Percentiles rank a stretch among this genome's conserved stretches.
phyloP scores from a whole-genome alignment of 345 rosid species.

The Populus davidiana region DNA sequence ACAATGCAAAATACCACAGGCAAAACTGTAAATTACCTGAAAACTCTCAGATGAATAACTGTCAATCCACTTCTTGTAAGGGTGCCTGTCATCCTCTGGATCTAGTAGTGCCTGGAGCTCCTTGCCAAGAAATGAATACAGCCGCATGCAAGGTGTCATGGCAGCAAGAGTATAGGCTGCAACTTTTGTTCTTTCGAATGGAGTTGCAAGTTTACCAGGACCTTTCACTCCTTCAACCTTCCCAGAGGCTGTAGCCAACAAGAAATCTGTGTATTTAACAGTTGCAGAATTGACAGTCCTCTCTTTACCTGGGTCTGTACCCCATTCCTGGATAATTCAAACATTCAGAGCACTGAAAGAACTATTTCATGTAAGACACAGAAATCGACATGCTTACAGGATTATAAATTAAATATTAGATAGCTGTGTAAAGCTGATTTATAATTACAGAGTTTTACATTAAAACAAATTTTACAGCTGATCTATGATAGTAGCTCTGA shows the following conservation, averaged over 20 bases:
- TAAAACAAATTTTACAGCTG: background rate
- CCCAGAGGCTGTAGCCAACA: slow-evolving; percentile 95
- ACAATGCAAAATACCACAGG: slow-evolving; percentile 9
- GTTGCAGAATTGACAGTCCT: slow-evolving; percentile 59
- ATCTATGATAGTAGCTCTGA: background rate
- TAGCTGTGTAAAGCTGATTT: background rate
- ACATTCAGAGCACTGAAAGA: slow-evolving; percentile 17
- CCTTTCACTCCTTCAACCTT: slow-evolving; percentile 87
- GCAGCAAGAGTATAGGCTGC: slow-evolving; percentile 97
- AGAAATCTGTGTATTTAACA: slow-evolving; percentile 70
- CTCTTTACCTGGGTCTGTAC: slow-evolving; percentile 54
- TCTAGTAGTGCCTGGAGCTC: slow-evolving; percentile 56
- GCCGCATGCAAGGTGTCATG: slow-evolving; percentile 92
- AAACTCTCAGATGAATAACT: slow-evolving; percentile 69
- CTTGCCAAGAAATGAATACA: slow-evolving; percentile 80
- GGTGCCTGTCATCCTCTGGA: slow-evolving; percentile 48
- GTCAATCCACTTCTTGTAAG: slow-evolving; percentile 87
- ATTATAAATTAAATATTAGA: background rate
- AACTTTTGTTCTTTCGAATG: slow-evolving; percentile 93
- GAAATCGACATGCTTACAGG: background rate
- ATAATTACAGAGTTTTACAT: background rate
- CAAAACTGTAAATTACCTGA: slow-evolving; percentile 49
- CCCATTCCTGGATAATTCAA: slow-evolving; percentile 74
- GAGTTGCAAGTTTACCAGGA: slow-evolving; percentile 92
- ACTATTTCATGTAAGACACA: background rate